These are phyloP conservation scores for Arachnomyces sp. DNA, from an alignment of 2,329 filamentous ascomycete species.

Conservation along the genomic window DNA sequence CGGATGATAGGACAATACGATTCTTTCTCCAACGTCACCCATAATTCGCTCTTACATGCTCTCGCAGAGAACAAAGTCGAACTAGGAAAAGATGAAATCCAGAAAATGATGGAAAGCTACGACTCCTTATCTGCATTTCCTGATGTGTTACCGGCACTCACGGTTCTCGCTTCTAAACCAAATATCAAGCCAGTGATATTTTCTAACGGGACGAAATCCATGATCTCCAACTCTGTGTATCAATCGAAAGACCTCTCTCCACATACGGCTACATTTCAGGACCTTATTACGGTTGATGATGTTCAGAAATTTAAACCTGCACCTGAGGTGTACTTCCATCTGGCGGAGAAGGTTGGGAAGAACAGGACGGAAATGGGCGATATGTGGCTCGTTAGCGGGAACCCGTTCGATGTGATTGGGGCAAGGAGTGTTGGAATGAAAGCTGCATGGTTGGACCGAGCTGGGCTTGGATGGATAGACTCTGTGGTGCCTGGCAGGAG, in stretches of 20 bases:
- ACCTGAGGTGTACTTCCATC: constrained; percentile 53
- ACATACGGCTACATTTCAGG: constrained; percentile 43
- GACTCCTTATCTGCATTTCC: constrained; percentile 57
- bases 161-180: constrained; percentile 35
- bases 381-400: constrained; percentile 64
- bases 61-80: constrained; percentile 49
- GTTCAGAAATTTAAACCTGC: constrained; percentile 59
- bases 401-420: constrained; percentile 66
- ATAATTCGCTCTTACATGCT: constrained; percentile 56
- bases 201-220: constrained; percentile 59
- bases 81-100: constrained; percentile 39
- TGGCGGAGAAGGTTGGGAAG: constrained; percentile 47
- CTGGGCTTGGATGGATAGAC: constrained; percentile 59
- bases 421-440: constrained; percentile 55
- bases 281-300: constrained; percentile 56
- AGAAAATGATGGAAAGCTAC: constrained; percentile 56
- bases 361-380: constrained; percentile 35
- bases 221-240: constrained; percentile 55
- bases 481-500: constrained; percentile 42
- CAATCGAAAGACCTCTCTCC: constrained; percentile 50
- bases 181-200: constrained; percentile 55
- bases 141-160: constrained; percentile 52
- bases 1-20: constrained; percentile 55
- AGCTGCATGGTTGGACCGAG: constrained; percentile 61
- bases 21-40: constrained; percentile 57